Percentiles rank a stretch among this genome's conserved stretches.
These are phyloP conservation scores for Talaromyces marneffei DNA, from an alignment of 2,329 filamentous ascomycete genomes.

Conservation along the genomic window DNA sequence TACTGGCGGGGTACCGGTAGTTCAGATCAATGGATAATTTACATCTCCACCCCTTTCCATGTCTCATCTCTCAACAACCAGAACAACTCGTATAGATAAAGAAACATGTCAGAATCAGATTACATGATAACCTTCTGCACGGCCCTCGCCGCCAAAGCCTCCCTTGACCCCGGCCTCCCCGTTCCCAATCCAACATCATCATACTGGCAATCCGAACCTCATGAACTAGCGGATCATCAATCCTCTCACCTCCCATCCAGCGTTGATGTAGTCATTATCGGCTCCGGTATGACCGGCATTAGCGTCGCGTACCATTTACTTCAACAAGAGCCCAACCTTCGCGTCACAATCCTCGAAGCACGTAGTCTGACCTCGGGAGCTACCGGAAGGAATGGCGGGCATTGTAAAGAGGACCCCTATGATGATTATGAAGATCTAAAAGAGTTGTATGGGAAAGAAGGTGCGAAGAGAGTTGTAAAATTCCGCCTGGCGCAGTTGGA, in stretches of 20 bases:
- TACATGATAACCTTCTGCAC: conserved; percentile 17
- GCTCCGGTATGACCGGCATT: conserved; percentile 34
- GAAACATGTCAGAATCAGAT: neutral
- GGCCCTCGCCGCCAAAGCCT: conserved; percentile 10
- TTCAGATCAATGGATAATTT: neutral
- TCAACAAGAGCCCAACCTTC: conserved; percentile 20
- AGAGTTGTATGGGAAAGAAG: conserved; percentile 22
- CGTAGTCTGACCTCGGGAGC: conserved; percentile 33
- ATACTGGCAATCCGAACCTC: conserved; percentile 33
- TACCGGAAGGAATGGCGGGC: conserved; percentile 35
- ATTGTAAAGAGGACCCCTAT: conserved; percentile 58
- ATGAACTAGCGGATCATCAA: conserved; percentile 26
- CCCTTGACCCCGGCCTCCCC: conserved; percentile 32
- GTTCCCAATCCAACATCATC: conserved; percentile 31
- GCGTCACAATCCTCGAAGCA: conserved; percentile 32
- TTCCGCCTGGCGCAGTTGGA: conserved; percentile 23
- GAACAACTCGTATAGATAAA: neutral
- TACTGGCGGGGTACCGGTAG: neutral
- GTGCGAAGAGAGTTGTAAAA: conserved; percentile 32
- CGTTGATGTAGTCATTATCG: conserved; percentile 29
- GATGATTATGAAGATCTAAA: conserved; percentile 76
- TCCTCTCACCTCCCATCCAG: conserved; percentile 24
- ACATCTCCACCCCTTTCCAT: neutral
- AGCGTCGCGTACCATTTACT: conserved; percentile 29
- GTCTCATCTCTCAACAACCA: neutral